A percentile compares a stretch with the other conserved stretches of the same genome.
These are phyloP conservation scores for Aspergillus cavernicola DNA, from an alignment of 495 filamentous ascomycete species.

Conservation along the genomic window DNA sequence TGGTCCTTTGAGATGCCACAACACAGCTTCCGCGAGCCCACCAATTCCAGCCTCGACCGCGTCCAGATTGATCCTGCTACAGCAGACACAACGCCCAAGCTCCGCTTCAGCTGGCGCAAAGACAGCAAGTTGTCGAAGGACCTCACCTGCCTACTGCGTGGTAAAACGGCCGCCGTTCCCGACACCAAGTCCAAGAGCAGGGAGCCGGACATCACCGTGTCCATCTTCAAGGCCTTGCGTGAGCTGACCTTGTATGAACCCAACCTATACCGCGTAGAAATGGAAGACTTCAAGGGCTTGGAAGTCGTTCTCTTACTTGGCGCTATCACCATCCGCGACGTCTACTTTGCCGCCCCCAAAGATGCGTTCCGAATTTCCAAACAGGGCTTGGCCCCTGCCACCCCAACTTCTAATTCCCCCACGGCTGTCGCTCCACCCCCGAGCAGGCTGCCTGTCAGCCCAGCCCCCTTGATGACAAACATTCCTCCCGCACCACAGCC, in stretches of 20 bases:
- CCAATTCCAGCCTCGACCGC: constrained; percentile 70
- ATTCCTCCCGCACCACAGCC: constrained; percentile 19
- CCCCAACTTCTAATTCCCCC: constrained; percentile 10
- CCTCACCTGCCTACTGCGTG: constrained; percentile 75
- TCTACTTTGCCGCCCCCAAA: constrained; percentile 66
- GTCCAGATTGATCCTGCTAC: constrained; percentile 63
- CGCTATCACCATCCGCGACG: constrained; percentile 80
- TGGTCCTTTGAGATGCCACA: constrained; percentile 96
- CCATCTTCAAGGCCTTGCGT: constrained; percentile 64
- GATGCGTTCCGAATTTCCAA: constrained; percentile 78
- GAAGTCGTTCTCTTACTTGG: constrained; percentile 83
- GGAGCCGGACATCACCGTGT: constrained; percentile 92
- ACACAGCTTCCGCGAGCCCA: constrained; percentile 76
- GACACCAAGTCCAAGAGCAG: constrained; percentile 68
- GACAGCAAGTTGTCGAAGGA: constrained; percentile 84
- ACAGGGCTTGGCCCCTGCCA: constrained; percentile 15
- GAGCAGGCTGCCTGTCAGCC: constrained; percentile 9
- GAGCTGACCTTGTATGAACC: constrained; percentile 89
- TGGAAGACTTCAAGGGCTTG: constrained; percentile 91
- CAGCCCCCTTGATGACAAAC: constrained; percentile 14
- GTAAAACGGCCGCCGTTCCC: constrained; percentile 60
- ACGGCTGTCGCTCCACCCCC: constrained; percentile 1
- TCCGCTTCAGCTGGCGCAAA: constrained; percentile 87
- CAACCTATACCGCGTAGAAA: constrained; percentile 82
- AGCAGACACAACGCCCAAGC: constrained; percentile 68